Percentiles rank a stretch among this genome's conserved stretches.
Evolutionary conservation across 345 rosid genomes (phyloP).

Genomic region (Turnera subulata): DNA sequence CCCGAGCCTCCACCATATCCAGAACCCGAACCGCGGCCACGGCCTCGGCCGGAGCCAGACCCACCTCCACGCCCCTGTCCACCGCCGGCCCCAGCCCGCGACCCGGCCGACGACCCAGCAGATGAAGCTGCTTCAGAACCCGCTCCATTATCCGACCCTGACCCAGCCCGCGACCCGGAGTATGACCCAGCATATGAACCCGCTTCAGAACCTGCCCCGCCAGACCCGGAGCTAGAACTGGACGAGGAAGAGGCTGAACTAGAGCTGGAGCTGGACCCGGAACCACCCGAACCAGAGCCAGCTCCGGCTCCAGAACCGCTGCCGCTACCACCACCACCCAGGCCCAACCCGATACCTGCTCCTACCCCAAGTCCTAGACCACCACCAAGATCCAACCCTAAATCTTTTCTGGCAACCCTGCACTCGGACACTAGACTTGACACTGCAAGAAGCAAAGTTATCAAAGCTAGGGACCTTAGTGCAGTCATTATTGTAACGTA

Average conservation of each 20-base stretch:
- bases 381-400: slow-evolving; percentile 42
- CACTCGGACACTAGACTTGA: slow-evolving; percentile 29
- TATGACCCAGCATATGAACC: slow-evolving; percentile 37
- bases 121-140: not conserved
- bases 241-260: slow-evolving; percentile 40
- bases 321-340: slow-evolving; percentile 24
- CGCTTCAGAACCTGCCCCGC: slow-evolving; percentile 37
- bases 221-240: slow-evolving; percentile 32
- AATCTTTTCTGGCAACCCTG: slow-evolving; percentile 46
- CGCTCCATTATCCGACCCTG: not conserved
- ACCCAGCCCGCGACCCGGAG: slow-evolving; percentile 21
- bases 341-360: slow-evolving; percentile 30
- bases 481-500: too few relatives aligned
- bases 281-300: slow-evolving; percentile 30
- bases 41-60: not conserved
- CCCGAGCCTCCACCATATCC: not conserved
- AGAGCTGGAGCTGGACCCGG: slow-evolving; percentile 24
- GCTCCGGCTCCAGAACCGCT: slow-evolving; percentile 35
- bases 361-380: slow-evolving; percentile 36
- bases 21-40: not conserved
- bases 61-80: not conserved
- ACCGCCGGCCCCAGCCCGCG: not conserved
- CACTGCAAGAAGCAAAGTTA: slow-evolving; percentile 24
- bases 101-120: not conserved
- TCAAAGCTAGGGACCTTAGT: slow-evolving; percentile 7